Percentiles rank a stretch among this genome's conserved stretches.
These are phyloP conservation scores for Chrysoporthe austroafricana DNA, from an alignment of 2,329 filamentous ascomycete genomes.

Conservation along the genomic window DNA sequence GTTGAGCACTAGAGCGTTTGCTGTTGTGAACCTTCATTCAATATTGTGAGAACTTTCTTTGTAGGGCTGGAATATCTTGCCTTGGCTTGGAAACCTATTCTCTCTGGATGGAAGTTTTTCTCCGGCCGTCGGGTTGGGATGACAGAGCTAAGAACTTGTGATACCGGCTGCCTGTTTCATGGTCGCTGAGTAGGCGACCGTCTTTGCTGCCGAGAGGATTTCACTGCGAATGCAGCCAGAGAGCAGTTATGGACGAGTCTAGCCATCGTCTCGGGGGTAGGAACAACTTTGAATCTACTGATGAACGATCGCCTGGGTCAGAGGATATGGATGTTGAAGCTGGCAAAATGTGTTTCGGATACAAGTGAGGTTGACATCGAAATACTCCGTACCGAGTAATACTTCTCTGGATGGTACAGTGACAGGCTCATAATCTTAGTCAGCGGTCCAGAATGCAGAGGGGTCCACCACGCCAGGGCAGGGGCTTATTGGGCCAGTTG, in stretches of 20 bases:
- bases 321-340: background rate
- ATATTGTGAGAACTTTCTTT: background rate
- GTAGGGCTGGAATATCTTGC: too few relatives aligned
- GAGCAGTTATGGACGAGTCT: background rate
- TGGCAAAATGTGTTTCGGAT: background rate
- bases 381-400: background rate
- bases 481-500: constrained; percentile 14
- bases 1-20: background rate
- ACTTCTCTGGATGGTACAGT: background rate
- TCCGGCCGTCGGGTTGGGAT: background rate
- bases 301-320: background rate
- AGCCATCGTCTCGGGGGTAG: too few relatives aligned
- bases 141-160: too few relatives aligned
- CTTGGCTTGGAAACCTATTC: background rate
- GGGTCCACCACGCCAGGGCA: constrained; percentile 1
- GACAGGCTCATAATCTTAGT: background rate
- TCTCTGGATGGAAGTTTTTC: background rate
- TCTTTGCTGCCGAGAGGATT: background rate
- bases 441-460: background rate
- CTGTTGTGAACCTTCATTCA: background rate
- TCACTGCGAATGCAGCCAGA: background rate
- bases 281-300: background rate
- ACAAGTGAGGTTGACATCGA: background rate
- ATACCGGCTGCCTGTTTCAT: background rate
- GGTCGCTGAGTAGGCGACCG: background rate